Evolutionary conservation across 139 green algal species (phyloP), one percentile per base, ranked within the genome.

Genomic region (Zygnema cylindricum): DNA sequence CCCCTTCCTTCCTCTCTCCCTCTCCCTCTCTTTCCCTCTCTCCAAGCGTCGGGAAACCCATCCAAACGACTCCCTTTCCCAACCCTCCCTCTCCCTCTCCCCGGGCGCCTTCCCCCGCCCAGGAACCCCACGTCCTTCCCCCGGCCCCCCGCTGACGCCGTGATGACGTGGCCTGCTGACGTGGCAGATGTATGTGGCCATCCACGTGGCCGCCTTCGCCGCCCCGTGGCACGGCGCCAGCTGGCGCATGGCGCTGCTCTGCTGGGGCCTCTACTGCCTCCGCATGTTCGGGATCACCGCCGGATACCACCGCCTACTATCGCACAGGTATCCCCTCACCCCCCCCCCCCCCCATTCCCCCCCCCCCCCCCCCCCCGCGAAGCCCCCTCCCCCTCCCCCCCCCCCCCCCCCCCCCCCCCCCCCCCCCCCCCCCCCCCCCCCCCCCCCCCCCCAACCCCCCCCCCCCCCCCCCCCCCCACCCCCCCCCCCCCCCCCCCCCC

Each of bases 221-320:
- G 33, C 86, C 54, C 1, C 38, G 23, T 1, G 81, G 55, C 38
- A 11, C 16, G 55, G 85, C 42, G 55, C 32, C 3, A 39, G 43
- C 35, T 83, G 39, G 77, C 40, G 33, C 39, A 76, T 86, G 30
- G n/a, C 41, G 35, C 21, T 21, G 21, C 39, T 91, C 41, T 76
- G 36, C n/a, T 30, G 78, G 1, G n/a, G 38, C 30, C 43, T 55
- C 25, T 91, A 91, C 55, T 33, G 33, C 73, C 35, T 88, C 11
- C 78, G 79, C 79, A 91, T 91, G 87, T 82, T 91, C 35, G 87
- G 87, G 49, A 91, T 91, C 78, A 91, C 87, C 1, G 87, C n/a
- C 1, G 87, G 87, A 2, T 91, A 82, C 87, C 87, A 91, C 87
- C 87, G 87, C 78, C 78, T 91, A 32, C 87, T 91, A 55, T 87